Evolutionary conservation across 1,284 basidiomycete species (phyloP).

Genomic region (Earliella scabrosa): DNA sequence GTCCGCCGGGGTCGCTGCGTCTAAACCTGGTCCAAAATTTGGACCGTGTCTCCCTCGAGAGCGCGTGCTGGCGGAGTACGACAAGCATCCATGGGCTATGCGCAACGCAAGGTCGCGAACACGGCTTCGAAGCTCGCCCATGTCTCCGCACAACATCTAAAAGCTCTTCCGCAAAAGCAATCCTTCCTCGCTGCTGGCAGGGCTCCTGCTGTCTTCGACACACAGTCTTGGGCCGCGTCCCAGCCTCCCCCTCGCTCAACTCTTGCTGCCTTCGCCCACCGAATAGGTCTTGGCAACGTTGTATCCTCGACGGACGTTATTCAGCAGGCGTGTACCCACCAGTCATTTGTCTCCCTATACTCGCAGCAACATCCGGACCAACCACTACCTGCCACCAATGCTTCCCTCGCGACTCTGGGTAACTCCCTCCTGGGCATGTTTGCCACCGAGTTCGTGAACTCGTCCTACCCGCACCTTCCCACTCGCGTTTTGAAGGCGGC

Average conservation of each 20-base stretch:
- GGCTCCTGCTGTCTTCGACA: conserved; percentile 48
- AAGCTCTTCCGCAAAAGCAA: conserved; percentile 67
- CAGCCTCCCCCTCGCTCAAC: conserved; percentile 77
- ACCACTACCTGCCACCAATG: conserved; percentile 68
- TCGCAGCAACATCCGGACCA: conserved; percentile 56
- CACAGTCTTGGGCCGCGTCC: conserved; percentile 70
- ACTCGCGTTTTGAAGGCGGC: conserved; percentile 90
- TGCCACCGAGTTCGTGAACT: conserved; percentile 84
- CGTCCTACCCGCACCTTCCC: conserved; percentile 90
- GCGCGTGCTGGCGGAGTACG: conserved; percentile 27
- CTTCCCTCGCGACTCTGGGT: conserved; percentile 80
- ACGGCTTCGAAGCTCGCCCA: conserved; percentile 60
- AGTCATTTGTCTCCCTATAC: conserved; percentile 68
- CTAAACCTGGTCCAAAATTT: conserved; percentile 21
- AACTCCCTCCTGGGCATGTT: conserved; percentile 94
- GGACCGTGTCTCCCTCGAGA: conserved; percentile 12
- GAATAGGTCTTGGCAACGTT: conserved; percentile 68
- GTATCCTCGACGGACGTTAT: conserved; percentile 55
- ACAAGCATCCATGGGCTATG: conserved; percentile 54
- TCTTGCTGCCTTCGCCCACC: conserved; percentile 74
- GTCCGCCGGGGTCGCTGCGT: conserved; percentile 15
- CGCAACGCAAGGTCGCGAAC: conserved; percentile 59
- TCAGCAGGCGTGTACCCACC: conserved; percentile 82
- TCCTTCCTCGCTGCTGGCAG: conserved; percentile 40
- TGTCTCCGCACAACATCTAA: conserved; percentile 56